Evolutionary conservation across 768 basidiomycete species (phyloP), one percentile per base, ranked within the genome.

Genomic region (Dacryopinax spathularia): DNA sequence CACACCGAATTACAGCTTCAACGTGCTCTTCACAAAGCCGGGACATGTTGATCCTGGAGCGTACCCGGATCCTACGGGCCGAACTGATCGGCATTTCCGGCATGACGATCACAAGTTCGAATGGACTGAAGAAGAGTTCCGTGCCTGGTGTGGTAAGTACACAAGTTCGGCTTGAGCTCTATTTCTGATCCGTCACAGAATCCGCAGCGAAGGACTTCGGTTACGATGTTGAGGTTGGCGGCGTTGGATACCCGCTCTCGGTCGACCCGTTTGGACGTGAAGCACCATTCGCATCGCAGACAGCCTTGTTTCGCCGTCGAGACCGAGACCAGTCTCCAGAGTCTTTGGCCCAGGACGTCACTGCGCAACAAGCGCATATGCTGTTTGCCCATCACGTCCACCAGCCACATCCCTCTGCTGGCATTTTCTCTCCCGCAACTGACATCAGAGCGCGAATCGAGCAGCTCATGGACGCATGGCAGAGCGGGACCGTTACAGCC

Each of bases 41-140:
- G 48, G 48, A 15, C 18, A 29, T 20, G 18, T 18, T 4, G 48
- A 56, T 56, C 48, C 48, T 25, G 77, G 29, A 16, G 31, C 29
- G 13, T 84, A 73, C 70, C 77, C 73, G 0, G 91, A 94, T 73
- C 90, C 92, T 1, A 92, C 90, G 0, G 76, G 79, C 15, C 81
- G 87, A 18, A 92, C 89, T 0, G 70, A 80, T 56, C 82, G 91
- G 0, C 73, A 87, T 31, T 93, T 92, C 75, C 79, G 91, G 22
- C 89, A 94, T 70, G 64, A 73, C 25, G 91, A 93, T 67, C 91
- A 95, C 73, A 87, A 91, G 68, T 91, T 93, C 66, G 91, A 95
- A 72, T 94, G 88, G 87, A 92, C 89, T 0, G 70, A 74, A 0
- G 81, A 82, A 1, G 91, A 94, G 69, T 95, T 91, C 70, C 68